Base-by-base conservation (phyloP, 805 yeast genomes). In the Cyberlindnera americana region DNA sequence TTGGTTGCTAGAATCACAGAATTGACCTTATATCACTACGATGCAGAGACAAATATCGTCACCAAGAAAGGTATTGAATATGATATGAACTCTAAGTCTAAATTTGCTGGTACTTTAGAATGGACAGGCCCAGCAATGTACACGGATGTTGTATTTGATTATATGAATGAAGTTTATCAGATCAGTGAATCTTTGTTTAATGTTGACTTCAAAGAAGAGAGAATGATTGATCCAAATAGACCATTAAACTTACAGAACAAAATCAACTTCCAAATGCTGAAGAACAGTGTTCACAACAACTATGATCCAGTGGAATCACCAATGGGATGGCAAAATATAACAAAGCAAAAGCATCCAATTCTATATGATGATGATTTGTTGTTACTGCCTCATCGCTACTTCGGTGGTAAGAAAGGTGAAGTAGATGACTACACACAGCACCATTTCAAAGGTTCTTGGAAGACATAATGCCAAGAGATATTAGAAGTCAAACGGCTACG, bases 381-480 rank as follows among this genome's bases (percentile, higher is more conserved):
- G 59, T 68, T 83, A 3, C 64, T 83, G 41, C 90, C 91, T 16
- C 78, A 79, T 40, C 77, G 83, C 2, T 65, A 78, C 19, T 78
- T 78, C 50, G 70, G 78, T 44, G 83, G 84, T 0, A 78, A 73
- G 34, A 30, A 27, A 32, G 48, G 56, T 12, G 56, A 57, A 3
- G 41, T 40, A 3, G 69, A 78, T 52, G 82, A 83, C 5, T 76
- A 72, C 50, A 80, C 72, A 1, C 66, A 71, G 45, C 85, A 79
- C 53, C 66, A 67, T 66, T 78, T 79, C 52, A 71, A 69, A 61
- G 83, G 84, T 2, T 62, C 70, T 35, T 79, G 85, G 85, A 79
- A 79, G 33, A 31, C 25, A 5, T 31, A 26, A 24, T 16, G 4
- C 18, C 17, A 21, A n/a, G n/a, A n/a, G n/a, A n/a, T n/a, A n/a